These are phyloP conservation scores for Glonium stellatum DNA, from an alignment of 495 filamentous ascomycete species.

Conservation along the genomic window DNA sequence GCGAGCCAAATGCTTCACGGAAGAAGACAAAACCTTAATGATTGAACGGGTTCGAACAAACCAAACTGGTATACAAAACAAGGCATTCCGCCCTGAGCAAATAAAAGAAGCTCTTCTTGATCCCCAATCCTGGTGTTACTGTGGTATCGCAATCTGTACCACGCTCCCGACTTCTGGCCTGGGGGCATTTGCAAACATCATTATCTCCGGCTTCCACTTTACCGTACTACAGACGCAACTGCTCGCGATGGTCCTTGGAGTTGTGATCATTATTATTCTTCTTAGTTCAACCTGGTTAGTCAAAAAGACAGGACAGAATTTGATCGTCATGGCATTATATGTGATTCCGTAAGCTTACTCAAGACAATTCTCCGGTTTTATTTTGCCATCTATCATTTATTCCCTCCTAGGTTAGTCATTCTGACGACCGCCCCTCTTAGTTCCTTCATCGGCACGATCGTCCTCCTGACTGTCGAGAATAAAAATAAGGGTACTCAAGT, in stretches of 20 bases:
- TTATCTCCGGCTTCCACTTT: conserved; percentile 47
- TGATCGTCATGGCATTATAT: conserved; percentile 56
- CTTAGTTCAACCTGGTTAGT: conserved; percentile 57
- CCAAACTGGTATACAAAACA: conserved; percentile 25
- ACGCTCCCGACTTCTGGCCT: conserved; percentile 59
- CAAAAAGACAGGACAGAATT: conserved; percentile 56
- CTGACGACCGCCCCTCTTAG: conserved; percentile 21
- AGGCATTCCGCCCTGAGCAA: conserved; percentile 14
- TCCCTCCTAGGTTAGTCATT: not conserved
- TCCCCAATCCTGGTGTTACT: conserved; percentile 44
- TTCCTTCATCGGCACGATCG: conserved; percentile 50
- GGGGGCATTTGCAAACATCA: conserved; percentile 54
- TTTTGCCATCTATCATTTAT: not conserved
- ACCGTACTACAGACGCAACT: conserved; percentile 47
- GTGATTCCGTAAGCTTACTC: conserved; percentile 51
- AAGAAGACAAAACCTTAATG: conserved; percentile 31
- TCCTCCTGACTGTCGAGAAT: conserved; percentile 47
- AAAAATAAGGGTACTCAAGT: conserved; percentile 41
- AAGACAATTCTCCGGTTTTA: not conserved
- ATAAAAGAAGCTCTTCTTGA: conserved; percentile 44
- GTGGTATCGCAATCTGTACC: conserved; percentile 55
- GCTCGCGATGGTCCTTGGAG: conserved; percentile 65
- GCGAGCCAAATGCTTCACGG: conserved; percentile 32
- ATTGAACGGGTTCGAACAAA: conserved; percentile 25
- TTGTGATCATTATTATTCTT: conserved; percentile 62